Conservation (phyloP, 1,284 basidiomycete species). For the Blastosporella zonata region DNA sequence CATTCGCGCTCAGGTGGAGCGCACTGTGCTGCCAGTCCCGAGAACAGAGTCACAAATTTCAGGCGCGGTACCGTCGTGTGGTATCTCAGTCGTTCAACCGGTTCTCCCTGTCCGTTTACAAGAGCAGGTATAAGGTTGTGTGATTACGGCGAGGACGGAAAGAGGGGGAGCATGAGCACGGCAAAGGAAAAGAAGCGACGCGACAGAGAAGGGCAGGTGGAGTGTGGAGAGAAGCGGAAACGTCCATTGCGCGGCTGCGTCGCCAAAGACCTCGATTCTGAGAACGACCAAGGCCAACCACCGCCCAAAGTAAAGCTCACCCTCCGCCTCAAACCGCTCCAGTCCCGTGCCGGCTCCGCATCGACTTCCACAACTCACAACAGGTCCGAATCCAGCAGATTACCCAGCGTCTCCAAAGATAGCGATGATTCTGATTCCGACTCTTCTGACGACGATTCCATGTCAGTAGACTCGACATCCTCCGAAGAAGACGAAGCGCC, state of each 20-base stretch:
- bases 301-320: conserved; percentile 68
- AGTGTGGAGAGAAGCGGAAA: conserved; percentile 71
- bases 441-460: conserved; percentile 28
- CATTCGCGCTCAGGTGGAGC: conserved; percentile 69
- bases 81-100: conserved; percentile 72
- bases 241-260: conserved; percentile 50
- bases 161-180: conserved; percentile 25
- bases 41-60: conserved; percentile 65
- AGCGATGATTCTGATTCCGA: conserved; percentile 28
- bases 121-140: conserved; percentile 66
- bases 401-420: conserved; percentile 43
- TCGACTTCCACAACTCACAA: not conserved
- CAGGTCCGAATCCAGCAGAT: conserved; percentile 23
- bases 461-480: conserved; percentile 19
- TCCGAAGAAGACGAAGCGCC: conserved; percentile 18
- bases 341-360: conserved; percentile 25
- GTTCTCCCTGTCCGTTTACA: conserved; percentile 70
- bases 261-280: conserved; percentile 32
- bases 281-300: conserved; percentile 41
- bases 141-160: conserved; percentile 58
- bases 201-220: conserved; percentile 30
- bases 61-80: conserved; percentile 73
- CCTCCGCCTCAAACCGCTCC: conserved; percentile 54
- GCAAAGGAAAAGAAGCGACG: conserved; percentile 37
- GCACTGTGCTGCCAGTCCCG: conserved; percentile 42